Base-by-base conservation (phyloP, 495 filamentous ascomycete species). In the Parachaetomium inaequale region DNA sequence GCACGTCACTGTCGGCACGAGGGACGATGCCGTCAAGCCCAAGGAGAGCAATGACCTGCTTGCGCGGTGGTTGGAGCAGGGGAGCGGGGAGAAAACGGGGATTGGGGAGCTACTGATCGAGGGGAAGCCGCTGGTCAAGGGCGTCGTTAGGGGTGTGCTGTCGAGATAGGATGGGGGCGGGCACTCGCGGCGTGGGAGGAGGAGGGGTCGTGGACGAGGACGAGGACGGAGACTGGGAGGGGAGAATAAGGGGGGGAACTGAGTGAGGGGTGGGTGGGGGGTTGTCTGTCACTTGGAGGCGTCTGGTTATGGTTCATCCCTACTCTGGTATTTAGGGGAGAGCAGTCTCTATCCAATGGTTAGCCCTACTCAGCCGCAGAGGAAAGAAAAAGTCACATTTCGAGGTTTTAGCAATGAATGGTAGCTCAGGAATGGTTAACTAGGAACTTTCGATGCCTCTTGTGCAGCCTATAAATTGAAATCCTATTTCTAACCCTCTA, bases 31-130 rank as follows among this genome's bases (percentile, higher is more conserved):
- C 7, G 84, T 98, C 64, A 96, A 96, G 76, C 94, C 94, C 2
- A 90, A 88, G 77, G 93, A 98, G 78, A 93, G 92, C 67, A 98
- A 98, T 67, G 87, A 90, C 61, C 69, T 98, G 69, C 74, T 98
- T 55, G 73, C 77, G 62, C 74, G 79, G 46, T 97, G 91, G 92
- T 63, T 83, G 42, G 71, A 81, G 61, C 50, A 70, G 15, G 82
- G 81, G 19, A 78, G 75, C 50, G 76, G 78, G 3, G 74, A 68
- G 11, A 72, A 69, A 19, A 79, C 74, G 19, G 74, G 76, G 12
- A 80, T 85, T 59, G 66, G 69, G 15, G 81, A 85, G 53, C 36
- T 81, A 17, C 55, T 76, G n/a, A 71, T 85, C 42, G 77, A 80
- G 61, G 78, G 76, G 3, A 76, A 74, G 61, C 70, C 72, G 14